Evolutionary conservation across 2,329 filamentous ascomycete genomes (phyloP), one percentile per base, ranked within the genome.

Genomic region (Fusarium sp.): DNA sequence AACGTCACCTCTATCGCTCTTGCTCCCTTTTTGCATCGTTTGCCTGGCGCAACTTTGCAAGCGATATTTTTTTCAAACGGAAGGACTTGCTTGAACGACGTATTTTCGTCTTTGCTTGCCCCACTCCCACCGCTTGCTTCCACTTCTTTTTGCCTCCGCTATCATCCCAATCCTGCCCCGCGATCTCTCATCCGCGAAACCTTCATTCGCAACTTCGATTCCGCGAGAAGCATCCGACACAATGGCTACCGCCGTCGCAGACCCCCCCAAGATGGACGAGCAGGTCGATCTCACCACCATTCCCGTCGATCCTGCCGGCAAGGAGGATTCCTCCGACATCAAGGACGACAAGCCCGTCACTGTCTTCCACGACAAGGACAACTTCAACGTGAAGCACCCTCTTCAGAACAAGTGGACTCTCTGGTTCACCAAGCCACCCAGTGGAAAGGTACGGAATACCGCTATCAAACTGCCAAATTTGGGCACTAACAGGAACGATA

Each of bases 311-410:
- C 88, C 88, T 52, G 85, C 84, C 67, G 88, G 90, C 68, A 86
- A 86, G 72, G 77, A 84, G 62, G 81, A 84, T 58, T 83, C 84
- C 64, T 80, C 82, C 73, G 79, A 83, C 56, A 79, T 82, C 68
- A 83, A 84, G 56, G 80, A 79, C 54, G 82, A 83, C 69, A 90
- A 94, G 78, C 84, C 92, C 51, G 86, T 97, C 75, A 99, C 96
- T 46, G 95, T 99, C 74, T 99, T 99, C 84, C 94, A 99, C 79
- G 94, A 98, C 83, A 92, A 96, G 74, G 92, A 97, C 72, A 97
- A 99, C 86, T 99, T 99, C 88, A 99, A 97, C 76, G 96, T 99
- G 81, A 99, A 98, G 87, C 96, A 99, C 81, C 95, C 94, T 71
- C 87, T 99, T 65, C 94, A 97, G 87, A 92, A 97, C 86, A 92